phyloP scores from a whole-genome alignment of 371 early-diverging fungal species.

The Apophysomyces trapeziformis region DNA sequence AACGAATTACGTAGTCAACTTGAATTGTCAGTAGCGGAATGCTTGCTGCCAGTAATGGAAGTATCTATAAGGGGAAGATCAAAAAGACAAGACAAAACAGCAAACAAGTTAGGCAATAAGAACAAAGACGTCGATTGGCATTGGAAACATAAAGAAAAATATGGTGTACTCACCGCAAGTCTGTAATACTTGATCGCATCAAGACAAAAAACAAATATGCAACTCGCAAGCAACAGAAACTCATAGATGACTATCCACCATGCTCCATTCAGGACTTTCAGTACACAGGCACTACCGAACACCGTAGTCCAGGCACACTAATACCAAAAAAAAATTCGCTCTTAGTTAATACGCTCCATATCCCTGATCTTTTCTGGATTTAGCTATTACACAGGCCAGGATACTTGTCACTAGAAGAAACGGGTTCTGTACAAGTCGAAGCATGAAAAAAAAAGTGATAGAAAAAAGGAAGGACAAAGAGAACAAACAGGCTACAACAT shows the following conservation, averaged over 20 bases:
- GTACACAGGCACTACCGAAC: constrained; percentile 40
- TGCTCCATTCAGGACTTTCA: constrained; percentile 44
- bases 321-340: constrained; percentile 4
- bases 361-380: constrained; percentile 5
- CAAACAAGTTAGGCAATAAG: too few relatives aligned
- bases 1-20: constrained; percentile 46
- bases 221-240: constrained; percentile 27
- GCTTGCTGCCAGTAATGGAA: constrained; percentile 43
- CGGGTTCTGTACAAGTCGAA: constrained; percentile 30
- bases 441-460: constrained; percentile 17
- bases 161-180: constrained; percentile 28
- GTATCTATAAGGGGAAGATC: constrained; percentile 22
- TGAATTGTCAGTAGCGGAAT: constrained; percentile 49
- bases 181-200: constrained; percentile 35
- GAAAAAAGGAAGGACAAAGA: constrained; percentile 11
- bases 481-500: constrained; percentile 12
- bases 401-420: constrained; percentile 33
- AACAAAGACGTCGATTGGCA: too few relatives aligned
- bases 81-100: too few relatives aligned
- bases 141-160: too few relatives aligned
- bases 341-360: too few relatives aligned
- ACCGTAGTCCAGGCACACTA: constrained; percentile 42
- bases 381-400: constrained; percentile 31
- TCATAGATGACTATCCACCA: constrained; percentile 55
- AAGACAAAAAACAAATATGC: constrained; percentile 26